Conservation (phyloP, 352 stramenopile genomes). For the Phytophthora sansomeana region DNA sequence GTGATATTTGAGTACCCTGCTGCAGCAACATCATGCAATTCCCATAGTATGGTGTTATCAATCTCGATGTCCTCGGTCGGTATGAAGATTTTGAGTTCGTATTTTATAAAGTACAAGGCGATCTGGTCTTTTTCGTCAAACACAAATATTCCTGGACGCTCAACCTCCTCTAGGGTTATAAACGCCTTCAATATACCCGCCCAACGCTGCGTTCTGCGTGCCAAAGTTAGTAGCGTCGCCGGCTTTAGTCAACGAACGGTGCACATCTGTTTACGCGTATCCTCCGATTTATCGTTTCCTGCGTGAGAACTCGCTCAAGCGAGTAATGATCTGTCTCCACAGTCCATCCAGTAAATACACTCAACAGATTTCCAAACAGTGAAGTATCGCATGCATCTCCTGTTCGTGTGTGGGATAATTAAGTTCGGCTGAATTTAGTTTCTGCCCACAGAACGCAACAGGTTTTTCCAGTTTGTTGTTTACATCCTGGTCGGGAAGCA, state of each 20-base stretch:
- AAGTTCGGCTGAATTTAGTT: too few species aligned
- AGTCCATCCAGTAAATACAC: too few species aligned
- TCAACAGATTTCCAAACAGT: too few species aligned
- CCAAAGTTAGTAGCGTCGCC: background rate
- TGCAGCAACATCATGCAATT: constrained; percentile 1
- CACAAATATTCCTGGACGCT: background rate
- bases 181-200: background rate
- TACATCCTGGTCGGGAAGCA: too few species aligned
- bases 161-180: background rate
- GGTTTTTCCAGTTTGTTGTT: too few species aligned
- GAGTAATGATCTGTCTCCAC: constrained; percentile 16
- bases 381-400: too few species aligned
- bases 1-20: background rate
- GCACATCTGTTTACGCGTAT: constrained; percentile 8
- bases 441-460: too few species aligned
- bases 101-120: background rate
- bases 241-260: background rate
- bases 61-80: background rate
- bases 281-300: constrained; percentile 12
- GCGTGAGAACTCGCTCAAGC: constrained; percentile 9
- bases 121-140: background rate
- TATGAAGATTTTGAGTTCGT: background rate
- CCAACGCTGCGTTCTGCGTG: background rate
- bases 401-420: too few species aligned
- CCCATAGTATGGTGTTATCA: constrained; percentile 2